Evolutionary conservation across 306 rosid species (phyloP).

Genomic region (Prunus kanzakura): DNA sequence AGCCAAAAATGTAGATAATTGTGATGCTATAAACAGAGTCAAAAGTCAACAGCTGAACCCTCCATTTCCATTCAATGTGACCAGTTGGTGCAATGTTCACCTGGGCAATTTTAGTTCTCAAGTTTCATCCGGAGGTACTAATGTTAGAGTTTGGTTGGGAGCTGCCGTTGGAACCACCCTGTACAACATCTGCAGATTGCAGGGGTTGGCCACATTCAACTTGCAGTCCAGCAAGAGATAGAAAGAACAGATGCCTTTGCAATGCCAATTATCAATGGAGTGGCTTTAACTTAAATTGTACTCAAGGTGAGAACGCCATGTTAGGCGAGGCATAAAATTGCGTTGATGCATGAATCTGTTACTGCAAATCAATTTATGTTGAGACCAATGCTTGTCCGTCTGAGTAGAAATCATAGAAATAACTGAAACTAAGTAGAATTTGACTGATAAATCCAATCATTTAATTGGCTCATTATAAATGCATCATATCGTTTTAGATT

Average conservation of each 20-base stretch:
- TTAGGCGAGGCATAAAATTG: not conserved
- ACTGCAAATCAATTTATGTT: not conserved
- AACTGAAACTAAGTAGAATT: too few relatives aligned
- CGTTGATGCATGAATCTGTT: not conserved
- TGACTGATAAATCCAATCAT: too few relatives aligned
- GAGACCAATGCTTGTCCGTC: too few relatives aligned
- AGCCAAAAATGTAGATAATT: not conserved
- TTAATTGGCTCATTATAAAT: too few relatives aligned
- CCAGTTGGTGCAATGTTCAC: constrained; percentile 31
- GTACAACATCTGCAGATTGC: constrained; percentile 24
- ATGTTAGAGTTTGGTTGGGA: constrained; percentile 50
- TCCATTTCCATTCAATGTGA: constrained; percentile 37
- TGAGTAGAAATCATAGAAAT: too few relatives aligned
- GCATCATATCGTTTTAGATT: too few relatives aligned
- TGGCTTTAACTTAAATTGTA: constrained; percentile 38
- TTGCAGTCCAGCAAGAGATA: constrained; percentile 39
- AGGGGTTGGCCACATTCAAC: constrained; percentile 25
- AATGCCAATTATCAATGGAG: constrained; percentile 40
- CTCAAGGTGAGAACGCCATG: constrained; percentile 32
- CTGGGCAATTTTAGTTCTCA: not conserved
- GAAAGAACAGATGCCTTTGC: constrained; percentile 50
- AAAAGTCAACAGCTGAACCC: constrained; percentile 29
- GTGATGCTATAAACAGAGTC: constrained; percentile 26
- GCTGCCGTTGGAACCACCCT: constrained; percentile 41
- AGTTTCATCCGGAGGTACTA: too few relatives aligned